phyloP scores from a whole-genome alignment of 1,284 basidiomycete genomes.

The Golubevia sp. region DNA sequence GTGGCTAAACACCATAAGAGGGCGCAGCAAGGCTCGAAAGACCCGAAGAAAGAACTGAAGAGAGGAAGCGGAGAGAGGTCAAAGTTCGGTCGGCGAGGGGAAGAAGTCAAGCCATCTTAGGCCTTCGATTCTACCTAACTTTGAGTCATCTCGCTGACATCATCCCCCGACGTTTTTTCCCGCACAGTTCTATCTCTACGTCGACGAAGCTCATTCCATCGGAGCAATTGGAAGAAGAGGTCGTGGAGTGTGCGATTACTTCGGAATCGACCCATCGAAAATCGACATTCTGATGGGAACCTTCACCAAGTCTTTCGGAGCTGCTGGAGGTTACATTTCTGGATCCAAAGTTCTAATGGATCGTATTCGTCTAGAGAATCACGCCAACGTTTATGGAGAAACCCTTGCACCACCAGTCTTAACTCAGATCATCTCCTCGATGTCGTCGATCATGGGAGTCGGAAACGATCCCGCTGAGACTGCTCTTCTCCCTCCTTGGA shows the following conservation, averaged over 20 bases:
- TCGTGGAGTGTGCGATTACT: slow-evolving; percentile 94
- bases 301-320: slow-evolving; percentile 98
- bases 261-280: slow-evolving; percentile 77
- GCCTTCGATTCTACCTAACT: too few relatives aligned
- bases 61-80: too few relatives aligned
- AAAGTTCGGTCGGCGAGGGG: too few relatives aligned
- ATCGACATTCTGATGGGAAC: slow-evolving; percentile 98
- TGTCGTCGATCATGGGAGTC: slow-evolving; percentile 92
- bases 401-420: slow-evolving; percentile 87
- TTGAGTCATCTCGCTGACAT: too few relatives aligned
- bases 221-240: slow-evolving; percentile 92
- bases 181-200: slow-evolving; percentile 81
- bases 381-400: slow-evolving; percentile 87
- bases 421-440: slow-evolving; percentile 86
- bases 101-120: too few relatives aligned
- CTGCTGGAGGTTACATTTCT: slow-evolving; percentile 92
- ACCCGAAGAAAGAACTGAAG: too few relatives aligned
- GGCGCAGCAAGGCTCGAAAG: slow-evolving; percentile 51
- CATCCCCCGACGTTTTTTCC: too few relatives aligned
- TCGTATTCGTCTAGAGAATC: slow-evolving; percentile 78
- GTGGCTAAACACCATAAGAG: neutral
- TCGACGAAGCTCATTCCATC: slow-evolving; percentile 97
- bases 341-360: slow-evolving; percentile 81
- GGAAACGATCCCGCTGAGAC: slow-evolving; percentile 36
- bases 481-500: slow-evolving; percentile 50